Evolutionary conservation across 2,329 filamentous ascomycete species (phyloP).

Genomic region (Colletotrichum sp.): DNA sequence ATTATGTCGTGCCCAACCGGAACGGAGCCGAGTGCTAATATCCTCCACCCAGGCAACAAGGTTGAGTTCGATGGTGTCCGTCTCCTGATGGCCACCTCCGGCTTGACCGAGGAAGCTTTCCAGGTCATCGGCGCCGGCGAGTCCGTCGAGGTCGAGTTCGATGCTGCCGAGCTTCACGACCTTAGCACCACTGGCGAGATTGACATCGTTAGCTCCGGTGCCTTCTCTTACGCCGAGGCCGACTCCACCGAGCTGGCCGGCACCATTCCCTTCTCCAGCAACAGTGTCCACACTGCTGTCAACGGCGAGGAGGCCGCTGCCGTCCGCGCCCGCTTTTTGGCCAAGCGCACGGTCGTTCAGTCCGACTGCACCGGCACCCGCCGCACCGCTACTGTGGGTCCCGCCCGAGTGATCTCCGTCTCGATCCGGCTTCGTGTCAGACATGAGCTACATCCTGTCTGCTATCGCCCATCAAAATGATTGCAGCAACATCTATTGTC

Average conservation of each 20-base stretch:
- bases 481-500: neutral
- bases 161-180: constrained; percentile 61
- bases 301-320: constrained; percentile 60
- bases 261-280: constrained; percentile 62
- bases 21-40: neutral
- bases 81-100: constrained; percentile 49
- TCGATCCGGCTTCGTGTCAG: neutral
- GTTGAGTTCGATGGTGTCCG: constrained; percentile 59
- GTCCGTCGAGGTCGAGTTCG: constrained; percentile 57
- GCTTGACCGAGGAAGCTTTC: constrained; percentile 55
- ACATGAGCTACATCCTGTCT: neutral
- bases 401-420: neutral
- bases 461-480: neutral
- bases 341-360: constrained; percentile 57
- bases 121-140: constrained; percentile 51
- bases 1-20: constrained; percentile 11
- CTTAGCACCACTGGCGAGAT: constrained; percentile 57
- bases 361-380: constrained; percentile 58
- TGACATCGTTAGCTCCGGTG: constrained; percentile 59
- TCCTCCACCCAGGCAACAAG: constrained; percentile 20
- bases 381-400: constrained; percentile 40
- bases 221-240: constrained; percentile 58
- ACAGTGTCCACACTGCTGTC: constrained; percentile 61
- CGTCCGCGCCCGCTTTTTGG: constrained; percentile 47
- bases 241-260: constrained; percentile 60